phyloP scores from a whole-genome alignment of 345 rosid species.

The Eucalyptus virginea region DNA sequence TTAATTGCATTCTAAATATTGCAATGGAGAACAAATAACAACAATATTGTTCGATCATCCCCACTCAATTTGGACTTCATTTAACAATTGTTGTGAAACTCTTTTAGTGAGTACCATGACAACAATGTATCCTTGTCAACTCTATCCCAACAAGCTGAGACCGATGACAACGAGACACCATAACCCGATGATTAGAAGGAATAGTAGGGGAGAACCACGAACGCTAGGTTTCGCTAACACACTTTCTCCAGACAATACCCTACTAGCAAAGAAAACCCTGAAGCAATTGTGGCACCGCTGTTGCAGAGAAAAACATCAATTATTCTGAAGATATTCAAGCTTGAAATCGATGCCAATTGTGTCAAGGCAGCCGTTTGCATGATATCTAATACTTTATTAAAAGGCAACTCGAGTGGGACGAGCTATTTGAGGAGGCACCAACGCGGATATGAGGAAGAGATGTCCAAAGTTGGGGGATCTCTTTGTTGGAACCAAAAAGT shows the following conservation, averaged over 20 bases:
- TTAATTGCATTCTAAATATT: background rate
- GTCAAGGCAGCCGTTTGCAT: background rate
- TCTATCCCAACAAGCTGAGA: background rate
- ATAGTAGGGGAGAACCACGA: background rate
- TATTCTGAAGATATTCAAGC: background rate
- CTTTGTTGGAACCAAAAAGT: too few species aligned
- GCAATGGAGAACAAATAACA: background rate
- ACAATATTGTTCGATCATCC: background rate
- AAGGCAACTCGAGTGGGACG: background rate
- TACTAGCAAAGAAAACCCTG: background rate
- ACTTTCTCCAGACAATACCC: background rate
- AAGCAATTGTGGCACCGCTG: background rate
- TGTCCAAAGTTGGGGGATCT: background rate
- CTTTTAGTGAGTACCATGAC: background rate
- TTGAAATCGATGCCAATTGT: background rate
- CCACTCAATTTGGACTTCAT: background rate
- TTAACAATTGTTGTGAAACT: background rate
- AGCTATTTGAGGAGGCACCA: background rate
- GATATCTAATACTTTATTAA: background rate
- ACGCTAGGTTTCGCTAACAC: background rate
- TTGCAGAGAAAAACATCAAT: background rate
- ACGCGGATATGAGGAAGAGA: background rate
- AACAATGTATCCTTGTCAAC: background rate
- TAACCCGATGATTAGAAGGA: background rate
- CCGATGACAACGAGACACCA: background rate